Conservation (phyloP, 2,329 filamentous ascomycete genomes). For the Penicillium sp. region DNA sequence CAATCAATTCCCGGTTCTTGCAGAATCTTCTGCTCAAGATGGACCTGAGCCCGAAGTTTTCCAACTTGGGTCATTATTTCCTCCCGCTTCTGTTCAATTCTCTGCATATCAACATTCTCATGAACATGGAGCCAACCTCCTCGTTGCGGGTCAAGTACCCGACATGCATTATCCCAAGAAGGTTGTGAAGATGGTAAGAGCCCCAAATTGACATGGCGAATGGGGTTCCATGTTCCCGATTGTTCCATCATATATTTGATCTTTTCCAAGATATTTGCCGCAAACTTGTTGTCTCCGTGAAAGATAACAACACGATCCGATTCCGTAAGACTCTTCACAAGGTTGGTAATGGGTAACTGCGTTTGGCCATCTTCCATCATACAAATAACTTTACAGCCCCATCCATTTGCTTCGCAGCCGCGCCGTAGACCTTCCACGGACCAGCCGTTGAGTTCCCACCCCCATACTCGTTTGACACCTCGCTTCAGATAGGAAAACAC, state of each 20-base stretch:
- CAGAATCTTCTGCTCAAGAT: constrained; percentile 6
- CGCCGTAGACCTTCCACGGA: constrained; percentile 78
- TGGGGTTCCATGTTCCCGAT: constrained; percentile 32
- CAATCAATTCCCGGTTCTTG: constrained; percentile 27
- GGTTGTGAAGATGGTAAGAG: constrained; percentile 54
- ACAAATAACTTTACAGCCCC: constrained; percentile 58
- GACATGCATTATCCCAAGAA: constrained; percentile 52
- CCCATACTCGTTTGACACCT: constrained; percentile 68
- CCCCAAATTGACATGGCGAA: constrained; percentile 61
- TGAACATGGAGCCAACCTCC: constrained; percentile 63
- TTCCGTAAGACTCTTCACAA: constrained; percentile 37
- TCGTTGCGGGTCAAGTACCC: constrained; percentile 43
- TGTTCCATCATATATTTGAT: constrained; percentile 31
- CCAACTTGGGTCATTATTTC: constrained; percentile 44
- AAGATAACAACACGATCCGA: constrained; percentile 65
- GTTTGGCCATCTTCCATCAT: constrained; percentile 38
- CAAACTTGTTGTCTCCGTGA: constrained; percentile 64
- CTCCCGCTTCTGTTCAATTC: constrained; percentile 41
- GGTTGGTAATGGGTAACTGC: constrained; percentile 25
- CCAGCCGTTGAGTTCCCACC: constrained; percentile 91
- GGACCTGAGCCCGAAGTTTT: constrained; percentile 21
- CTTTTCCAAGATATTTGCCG: constrained; percentile 43
- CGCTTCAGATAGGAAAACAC: constrained; percentile 76
- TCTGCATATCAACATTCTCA: constrained; percentile 55
- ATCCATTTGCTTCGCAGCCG: constrained; percentile 70